Base-by-base conservation (phyloP, 192 early-diverging fungal genomes). In the Coemansia sp. region DNA sequence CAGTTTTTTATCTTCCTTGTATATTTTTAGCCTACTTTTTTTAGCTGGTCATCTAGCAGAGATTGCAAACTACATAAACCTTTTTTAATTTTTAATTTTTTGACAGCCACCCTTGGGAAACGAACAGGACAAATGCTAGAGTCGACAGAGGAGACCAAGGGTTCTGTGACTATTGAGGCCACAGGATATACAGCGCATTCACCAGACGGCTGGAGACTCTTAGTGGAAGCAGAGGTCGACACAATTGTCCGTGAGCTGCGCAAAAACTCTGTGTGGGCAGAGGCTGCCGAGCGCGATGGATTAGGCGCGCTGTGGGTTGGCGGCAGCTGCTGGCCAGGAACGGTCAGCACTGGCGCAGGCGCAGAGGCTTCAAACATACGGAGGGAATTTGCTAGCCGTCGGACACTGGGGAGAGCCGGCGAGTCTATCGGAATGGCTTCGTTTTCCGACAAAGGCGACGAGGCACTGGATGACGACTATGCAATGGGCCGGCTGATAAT, bases 271-370 rank as follows among this genome's bases (percentile, higher is more conserved):
- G 56, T 74, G 30, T 83, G 76, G 80, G 71, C 72, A 10, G 80
- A 78, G 11, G 72, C 67, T 2, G 80, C 66, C 12, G 76, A 83
- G 56, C 64, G 66, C 6, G 72, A 74, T 29, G 80, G 80, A 5
- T 63, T 75, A 25, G 80, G 72, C 29, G 75, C 76, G n/a, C 69
- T 83, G 17, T 83, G 80, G 80, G 76, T 78, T 16, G 80, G 80
- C 29, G 80, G 80, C 32, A 60, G 80, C 30, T 71, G 68, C 55
- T 82, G 80, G 80, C 76, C 75, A 6, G 58, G 64, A 4, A 22
- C 60, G 7, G 73, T 73, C 25, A 20, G 40, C 29, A 4, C 42
- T 7, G 60, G 29, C 16, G n/a, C 22, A 12, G 36, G 30, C 31
- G 1, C 28, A 42, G 60, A 34, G 18, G 58, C 52, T 16, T 45